Base-by-base conservation (phyloP, 768 basidiomycete genomes). In the Suillus weaverae region DNA sequence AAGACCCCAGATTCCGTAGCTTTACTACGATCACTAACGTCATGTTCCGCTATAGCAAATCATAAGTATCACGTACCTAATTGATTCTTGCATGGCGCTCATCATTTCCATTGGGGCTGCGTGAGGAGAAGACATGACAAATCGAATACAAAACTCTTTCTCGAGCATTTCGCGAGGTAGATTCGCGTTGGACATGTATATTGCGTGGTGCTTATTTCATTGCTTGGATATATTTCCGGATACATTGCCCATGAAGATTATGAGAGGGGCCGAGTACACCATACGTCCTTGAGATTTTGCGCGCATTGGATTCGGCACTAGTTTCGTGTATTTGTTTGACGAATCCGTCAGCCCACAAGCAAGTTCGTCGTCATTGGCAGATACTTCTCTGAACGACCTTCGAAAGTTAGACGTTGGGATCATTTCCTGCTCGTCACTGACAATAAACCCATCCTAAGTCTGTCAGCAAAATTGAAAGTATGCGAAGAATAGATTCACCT, bases 211-310 rank as follows among this genome's bases (percentile, higher is more conserved):
- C 36, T 76, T 76, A 41, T 81, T 78, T 74, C 77, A 81, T 32
- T 79, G 78, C 46, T 78, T 80, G 4, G 69, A 77, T 2, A 67
- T 62, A 39, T 80, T 80, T 0, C 72, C 79, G 0, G 73, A 80
- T 0, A 80, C 69, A 51, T 81, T 75, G 36, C 80, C 78, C 54
- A 78, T 72, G 60, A 78, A 78, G 0, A 78, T 20, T 2, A 78
- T 72, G 6, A 77, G 62, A 0, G 74, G 74, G 0, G 72, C 66
- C 0, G 62, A 66, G 5, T 70, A 66, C 1, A 70, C 66, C 67
- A 73, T 72, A 0, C 59, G 54, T 1, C 76, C 73, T 1, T 63
- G 60, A 0, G 71, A 72, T 4, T 69, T 64, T 3, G 22, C 55
- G 0, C 66, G 41, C 0, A 72, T 56, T 0, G 69, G 72, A 43